Evolutionary conservation across 2,329 filamentous ascomycete genomes (phyloP), one percentile per base, ranked within the genome.

Genomic region (Teratosphaeria epicoccoides): DNA sequence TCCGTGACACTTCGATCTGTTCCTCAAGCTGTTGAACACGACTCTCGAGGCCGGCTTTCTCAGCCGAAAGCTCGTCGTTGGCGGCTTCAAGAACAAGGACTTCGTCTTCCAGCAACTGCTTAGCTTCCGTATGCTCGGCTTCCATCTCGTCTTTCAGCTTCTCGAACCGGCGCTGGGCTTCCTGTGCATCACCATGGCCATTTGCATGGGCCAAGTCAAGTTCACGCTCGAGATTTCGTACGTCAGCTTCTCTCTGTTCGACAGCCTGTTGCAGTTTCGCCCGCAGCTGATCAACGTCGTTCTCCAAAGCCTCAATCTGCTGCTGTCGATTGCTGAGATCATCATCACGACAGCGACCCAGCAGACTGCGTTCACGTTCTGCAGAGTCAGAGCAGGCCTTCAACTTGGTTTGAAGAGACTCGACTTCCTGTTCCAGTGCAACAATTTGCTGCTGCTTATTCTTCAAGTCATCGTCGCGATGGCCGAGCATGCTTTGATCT

Each of bases 11-110:
- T 22, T 66, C 55, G 14, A 71, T 51, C 17, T 70, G 65, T 11
- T 60, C 60, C 55, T 69, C 64, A 3, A 71, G 60, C 22, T 59
- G 71, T 9, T 72, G 70, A 4, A 79, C 74, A 52, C 79, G 78
- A 49, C 80, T 73, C 60, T 87, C 79, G 1, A 85, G 69, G 43
- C 80, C 72, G 6, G 76, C 73, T 60, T 82, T 84, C 55, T 73
- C 72, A 14, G 68, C 65, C 22, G 68, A 61, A 1, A 67, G 63
- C 17, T 73, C 70, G 26, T 75, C 73, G 6, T 69, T 63, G 25
- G 66, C 67, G 24, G 69, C 66, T 51, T 74, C 71, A 1, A 76
- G 60, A 5, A 76, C 70, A 28, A 73, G 64, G 17, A 79, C 74
- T 53, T 79, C 78, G 26, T 82, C 77, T 25, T 77, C 74, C 25